Evolutionary conservation across 139 green algal species (phyloP).

Genomic region (Coccomyxa sp.): DNA sequence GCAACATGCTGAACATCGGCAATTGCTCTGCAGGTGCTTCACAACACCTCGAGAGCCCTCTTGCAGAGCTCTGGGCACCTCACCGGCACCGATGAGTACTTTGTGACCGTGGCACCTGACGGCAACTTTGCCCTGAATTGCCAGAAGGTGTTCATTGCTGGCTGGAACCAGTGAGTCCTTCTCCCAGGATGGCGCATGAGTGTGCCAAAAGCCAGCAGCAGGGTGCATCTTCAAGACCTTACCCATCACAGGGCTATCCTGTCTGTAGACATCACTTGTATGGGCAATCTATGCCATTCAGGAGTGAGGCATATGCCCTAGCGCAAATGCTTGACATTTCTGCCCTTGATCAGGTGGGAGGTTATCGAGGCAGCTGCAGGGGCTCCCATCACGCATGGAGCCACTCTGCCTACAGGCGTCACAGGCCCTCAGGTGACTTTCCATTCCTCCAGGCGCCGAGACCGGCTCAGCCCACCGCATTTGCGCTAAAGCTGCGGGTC

Average conservation of each 20-base stretch:
- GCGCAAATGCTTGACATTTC: too few species aligned
- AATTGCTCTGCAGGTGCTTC: too few species aligned
- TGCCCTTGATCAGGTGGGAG: constrained; percentile 61
- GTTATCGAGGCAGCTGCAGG: constrained; percentile 44
- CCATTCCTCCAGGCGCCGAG: not conserved
- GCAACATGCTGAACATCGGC: too few species aligned
- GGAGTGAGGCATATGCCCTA: too few species aligned
- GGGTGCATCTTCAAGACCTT: too few species aligned
- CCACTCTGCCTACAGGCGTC: constrained; percentile 31
- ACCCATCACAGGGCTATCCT: too few species aligned
- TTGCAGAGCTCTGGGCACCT: not conserved
- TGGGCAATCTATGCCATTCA: too few species aligned
- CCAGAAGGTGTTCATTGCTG: constrained; percentile 12
- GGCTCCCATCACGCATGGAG: constrained; percentile 41
- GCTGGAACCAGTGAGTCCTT: constrained; percentile 24
- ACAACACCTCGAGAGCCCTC: not conserved
- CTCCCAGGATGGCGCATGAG: too few species aligned
- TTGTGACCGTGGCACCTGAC: constrained; percentile 11
- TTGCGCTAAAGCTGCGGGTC: too few species aligned
- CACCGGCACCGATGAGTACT: constrained; percentile 10
- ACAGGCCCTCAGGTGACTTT: constrained; percentile 12
- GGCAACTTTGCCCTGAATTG: constrained; percentile 21
- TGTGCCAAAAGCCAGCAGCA: too few species aligned
- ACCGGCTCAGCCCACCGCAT: not conserved
- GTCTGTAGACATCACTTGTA: too few species aligned